A percentile compares a stretch with the other conserved stretches of the same genome.
Evolutionary conservation across 176 grass and related monocot species (phyloP).

Genomic region (Oryza glaberrima): DNA sequence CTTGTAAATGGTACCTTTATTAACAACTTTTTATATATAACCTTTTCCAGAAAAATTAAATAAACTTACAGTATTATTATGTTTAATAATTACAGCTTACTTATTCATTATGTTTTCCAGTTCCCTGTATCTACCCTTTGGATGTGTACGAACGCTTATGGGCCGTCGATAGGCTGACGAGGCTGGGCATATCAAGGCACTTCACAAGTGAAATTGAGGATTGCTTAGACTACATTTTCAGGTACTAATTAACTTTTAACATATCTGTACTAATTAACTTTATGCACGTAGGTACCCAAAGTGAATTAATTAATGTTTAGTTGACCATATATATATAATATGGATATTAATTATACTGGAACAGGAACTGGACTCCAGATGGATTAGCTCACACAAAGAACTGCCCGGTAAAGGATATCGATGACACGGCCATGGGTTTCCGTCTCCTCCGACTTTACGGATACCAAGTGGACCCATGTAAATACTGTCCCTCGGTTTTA

Average conservation of each 20-base stretch:
- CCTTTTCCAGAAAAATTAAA: no score
- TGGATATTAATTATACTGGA: no score
- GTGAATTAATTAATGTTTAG: no score
- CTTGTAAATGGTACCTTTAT: no score
- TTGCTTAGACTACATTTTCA: background rate
- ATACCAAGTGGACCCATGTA: conserved; percentile 51
- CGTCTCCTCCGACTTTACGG: conserved; percentile 55
- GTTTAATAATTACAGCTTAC: no score
- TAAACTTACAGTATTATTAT: no score
- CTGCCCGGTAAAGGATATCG: conserved; percentile 33
- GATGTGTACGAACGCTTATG: conserved; percentile 55
- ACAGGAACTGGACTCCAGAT: conserved; percentile 35
- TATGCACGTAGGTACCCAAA: no score
- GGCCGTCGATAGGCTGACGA: conserved; percentile 45
- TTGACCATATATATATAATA: no score
- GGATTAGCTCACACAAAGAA: conserved; percentile 23
- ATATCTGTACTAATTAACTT: background rate
- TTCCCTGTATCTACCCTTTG: conserved; percentile 41
- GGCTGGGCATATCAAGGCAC: conserved; percentile 52
- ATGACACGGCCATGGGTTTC: conserved; percentile 65
- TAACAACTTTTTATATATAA: no score
- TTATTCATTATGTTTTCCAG: conserved; percentile 20
- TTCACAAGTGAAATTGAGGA: conserved; percentile 46
- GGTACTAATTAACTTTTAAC: background rate
- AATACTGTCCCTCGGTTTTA: no score